Base-by-base conservation (phyloP, 2,329 filamentous ascomycete genomes). In the Trichophyton simii region DNA sequence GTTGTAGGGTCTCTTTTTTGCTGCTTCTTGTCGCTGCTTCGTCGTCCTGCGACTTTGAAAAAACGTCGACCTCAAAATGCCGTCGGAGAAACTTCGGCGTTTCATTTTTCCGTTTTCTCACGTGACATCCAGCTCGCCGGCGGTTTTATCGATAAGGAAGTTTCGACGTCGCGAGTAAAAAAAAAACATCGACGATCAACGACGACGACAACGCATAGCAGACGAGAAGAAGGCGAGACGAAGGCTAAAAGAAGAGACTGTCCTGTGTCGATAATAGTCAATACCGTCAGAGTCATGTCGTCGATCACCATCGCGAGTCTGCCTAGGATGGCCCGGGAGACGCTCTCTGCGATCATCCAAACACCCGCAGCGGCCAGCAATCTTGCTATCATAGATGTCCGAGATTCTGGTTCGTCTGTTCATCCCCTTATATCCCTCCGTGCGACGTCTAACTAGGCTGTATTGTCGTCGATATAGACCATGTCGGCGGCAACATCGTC, bases 401-500 rank as follows among this genome's bases (percentile, higher is more conserved):
- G 94, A 62, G 94, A 96, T 72, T 85, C 86, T 66, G 87, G 87
- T 88, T 74, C 60, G 76, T 69, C 50, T 44, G 62, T 20, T 20
- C 13, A 59, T 25, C 60, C 65, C 50, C 15, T 15, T 31, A 48
- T 41, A 8, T 58, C 34, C 22, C n/a, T 54, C 50, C 11, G 11
- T 54, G 15, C 50, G 18, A 15, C 11, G 22, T 54, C 7, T 22
- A 58, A 5, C 34, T 44, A 22, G 28, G 34, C 42, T 41, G 36
- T 25, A 42, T 11, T 60, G 22, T 55, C 38, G 22, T 52, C 36
- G 9, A 61, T 34, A 5, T 66, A 90, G 92, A 97, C 75, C 86
- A 94, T 75, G 81, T 96, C 57, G 92, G 92, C 66, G 92, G 92
- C 36, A 91, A 96, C 76, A 96, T 97, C 75, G 80, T 80, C 63